Percentiles rank a stretch among this genome's conserved stretches.
phyloP scores from a whole-genome alignment of 2,329 filamentous ascomycete genomes.

The Penicillium sp. region DNA sequence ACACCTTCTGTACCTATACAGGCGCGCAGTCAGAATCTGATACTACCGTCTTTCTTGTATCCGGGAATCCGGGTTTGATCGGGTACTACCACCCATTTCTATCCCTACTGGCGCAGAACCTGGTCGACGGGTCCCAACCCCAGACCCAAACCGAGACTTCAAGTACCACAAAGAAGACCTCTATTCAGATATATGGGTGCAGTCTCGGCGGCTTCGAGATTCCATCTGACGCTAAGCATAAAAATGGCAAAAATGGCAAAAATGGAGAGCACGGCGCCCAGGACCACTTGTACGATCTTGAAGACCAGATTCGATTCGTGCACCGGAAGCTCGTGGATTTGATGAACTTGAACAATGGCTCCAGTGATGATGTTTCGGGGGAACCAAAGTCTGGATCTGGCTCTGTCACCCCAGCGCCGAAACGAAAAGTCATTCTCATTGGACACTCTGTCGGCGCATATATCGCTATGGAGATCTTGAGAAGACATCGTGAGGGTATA shows the following conservation, averaged over 20 bases:
- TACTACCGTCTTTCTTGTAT: slow-evolving; percentile 47
- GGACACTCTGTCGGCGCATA: slow-evolving; percentile 76
- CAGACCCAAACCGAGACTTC: not conserved
- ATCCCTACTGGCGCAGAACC: slow-evolving; percentile 34
- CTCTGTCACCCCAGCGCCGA: not conserved
- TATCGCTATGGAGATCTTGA: slow-evolving; percentile 67
- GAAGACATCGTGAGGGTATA: slow-evolving; percentile 50
- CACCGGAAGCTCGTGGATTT: slow-evolving; percentile 45
- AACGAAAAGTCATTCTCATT: slow-evolving; percentile 59
- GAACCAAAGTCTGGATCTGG: no score
- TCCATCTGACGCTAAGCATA: slow-evolving; percentile 1
- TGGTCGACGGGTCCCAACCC: slow-evolving; percentile 3
- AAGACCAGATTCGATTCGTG: slow-evolving; percentile 53
- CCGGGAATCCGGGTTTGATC: slow-evolving; percentile 53
- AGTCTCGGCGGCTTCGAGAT: slow-evolving; percentile 40
- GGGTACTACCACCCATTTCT: slow-evolving; percentile 50
- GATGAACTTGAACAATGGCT: slow-evolving; percentile 21
- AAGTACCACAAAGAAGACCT: not conserved
- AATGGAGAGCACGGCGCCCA: not conserved
- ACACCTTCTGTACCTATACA: slow-evolving; percentile 33
- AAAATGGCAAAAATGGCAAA: not conserved
- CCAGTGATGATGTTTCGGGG: not conserved
- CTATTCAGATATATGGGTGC: slow-evolving; percentile 34
- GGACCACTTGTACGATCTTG: slow-evolving; percentile 37
- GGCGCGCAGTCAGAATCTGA: slow-evolving; percentile 8